Evolutionary conservation across 1,139 yeast genomes (phyloP), one percentile per base, ranked within the genome.

Genomic region (Petasospora fabianii): DNA sequence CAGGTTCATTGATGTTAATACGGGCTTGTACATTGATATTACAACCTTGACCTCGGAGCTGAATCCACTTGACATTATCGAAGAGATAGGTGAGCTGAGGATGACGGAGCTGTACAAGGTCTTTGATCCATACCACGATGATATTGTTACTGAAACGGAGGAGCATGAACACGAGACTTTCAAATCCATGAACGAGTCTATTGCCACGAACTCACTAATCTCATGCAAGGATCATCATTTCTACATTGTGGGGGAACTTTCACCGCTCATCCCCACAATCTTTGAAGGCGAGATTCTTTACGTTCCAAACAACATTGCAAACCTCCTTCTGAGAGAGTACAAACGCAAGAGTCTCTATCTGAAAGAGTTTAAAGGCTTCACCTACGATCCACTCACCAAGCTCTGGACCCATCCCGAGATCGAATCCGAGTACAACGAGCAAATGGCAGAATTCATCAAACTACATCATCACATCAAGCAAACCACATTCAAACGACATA

Each of bases 121-220:
- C 10, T 52, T 69, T 39, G 75, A 72, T 45, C 64, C 68, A 1
- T 65, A 66, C 17, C 72, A 52, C 52, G 51, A 36, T 35, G 24
- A 50, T 19, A 51, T 54, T 19, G 36, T 37, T 2, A 48, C 55
- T 13, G 57, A 42, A 48, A 51, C 61, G 56, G 44, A 40, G 14
- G 95, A 95, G 0, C 95, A 87, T 0, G 84, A 76, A 48, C 80
- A 77, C 1, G 84, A 67, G 1, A 84, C 86, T 0, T 79, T 67
- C 53, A 84, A 56, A 12, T 82, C 74, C 2, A 80, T 67, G 31
- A 77, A 67, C 22, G 7, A 16, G 38, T 51, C 21, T 24, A 37
- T 13, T 49, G 54, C 21, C 35, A 48, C 20, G 1, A 22, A 30
- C 2, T 40, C 43, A 22, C 44, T 75, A 17, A 62, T 60, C 39